These are phyloP conservation scores for Calonectria leucothoes DNA, from an alignment of 2,329 filamentous ascomycete species.

Conservation along the genomic window DNA sequence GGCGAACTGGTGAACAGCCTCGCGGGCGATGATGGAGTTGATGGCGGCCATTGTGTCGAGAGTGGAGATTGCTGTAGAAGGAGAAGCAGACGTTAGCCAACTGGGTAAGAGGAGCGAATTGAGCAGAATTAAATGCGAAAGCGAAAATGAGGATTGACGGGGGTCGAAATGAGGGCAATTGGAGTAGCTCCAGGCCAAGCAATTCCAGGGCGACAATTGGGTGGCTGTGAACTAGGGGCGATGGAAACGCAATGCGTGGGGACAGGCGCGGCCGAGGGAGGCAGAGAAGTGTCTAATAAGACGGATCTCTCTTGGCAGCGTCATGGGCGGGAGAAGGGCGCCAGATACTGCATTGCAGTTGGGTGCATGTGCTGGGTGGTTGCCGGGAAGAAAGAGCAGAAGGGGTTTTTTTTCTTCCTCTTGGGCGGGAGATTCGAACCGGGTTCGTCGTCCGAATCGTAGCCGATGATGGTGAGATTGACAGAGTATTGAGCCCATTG, in stretches of 20 bases:
- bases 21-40: constrained; percentile 50
- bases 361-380: background rate
- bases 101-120: background rate
- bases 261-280: constrained; percentile 1
- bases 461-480: background rate
- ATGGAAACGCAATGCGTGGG: constrained; percentile 5
- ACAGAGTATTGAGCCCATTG: background rate
- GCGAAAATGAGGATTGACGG: background rate
- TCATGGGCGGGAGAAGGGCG: constrained; percentile 16
- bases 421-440: constrained; percentile 6
- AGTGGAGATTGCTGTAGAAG: constrained; percentile 40
- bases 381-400: background rate
- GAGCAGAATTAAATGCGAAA: constrained; percentile 1
- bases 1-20: constrained; percentile 50
- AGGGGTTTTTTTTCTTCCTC: background rate
- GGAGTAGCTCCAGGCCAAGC: constrained; percentile 3
- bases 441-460: background rate
- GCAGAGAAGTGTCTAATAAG: background rate
- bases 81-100: constrained; percentile 5
- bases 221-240: constrained; percentile 14
- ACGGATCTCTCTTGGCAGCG: constrained; percentile 25
- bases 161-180: constrained; percentile 22
- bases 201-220: constrained; percentile 21
- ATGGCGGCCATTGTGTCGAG: constrained; percentile 56
- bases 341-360: background rate